Evolutionary conservation across 2,329 filamentous ascomycete genomes (phyloP), one percentile per base, ranked within the genome.

Genomic region (Graphilbum sp.): DNA sequence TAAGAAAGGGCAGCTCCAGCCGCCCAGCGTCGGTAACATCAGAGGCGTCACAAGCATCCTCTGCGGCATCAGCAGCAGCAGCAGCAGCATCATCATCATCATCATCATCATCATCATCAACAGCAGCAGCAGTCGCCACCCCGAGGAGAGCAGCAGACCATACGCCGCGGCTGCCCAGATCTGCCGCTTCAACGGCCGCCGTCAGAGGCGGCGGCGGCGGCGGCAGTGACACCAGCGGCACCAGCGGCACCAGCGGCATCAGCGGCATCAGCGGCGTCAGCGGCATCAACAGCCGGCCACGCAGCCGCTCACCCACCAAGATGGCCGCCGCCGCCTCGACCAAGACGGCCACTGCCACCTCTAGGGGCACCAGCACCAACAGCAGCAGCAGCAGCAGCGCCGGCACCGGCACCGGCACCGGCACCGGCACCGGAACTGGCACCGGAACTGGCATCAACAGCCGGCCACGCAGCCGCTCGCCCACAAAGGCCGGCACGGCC

Each of bases 271-370:
- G 9, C 4, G 8, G 15, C 12, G 8, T 10, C 27, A 32, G 17
- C 23, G 2, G 17, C 18, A 18, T 3, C 16, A 21, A 23, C 44
- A 45, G 9, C 32, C 32, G 32, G 4, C 11, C 32, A 7, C 32
- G 32, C 32, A 34, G 32, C 32, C 32, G 32, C 4, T 42, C 46
- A 11, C 37, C 45, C 4, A 47, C 53, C 10, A 39, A 42, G 31
- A 16, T 15, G 30, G 18, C 12, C 4, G 5, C 8, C 6, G 13
- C 13, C 18, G 32, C 7, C n/a, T n/a, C n/a, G n/a, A n/a, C n/a
- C n/a, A n/a, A n/a, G n/a, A n/a, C n/a, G n/a, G 38, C 16, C 29
- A 34, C n/a, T n/a, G n/a, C n/a, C n/a, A n/a, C n/a, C n/a, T n/a
- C 34, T 21, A 34, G 37, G 20, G 23, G 32, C 19, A 18, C 31